Evolutionary conservation across 768 basidiomycete genomes (phyloP).

Genomic region (Lentinula sp.): DNA sequence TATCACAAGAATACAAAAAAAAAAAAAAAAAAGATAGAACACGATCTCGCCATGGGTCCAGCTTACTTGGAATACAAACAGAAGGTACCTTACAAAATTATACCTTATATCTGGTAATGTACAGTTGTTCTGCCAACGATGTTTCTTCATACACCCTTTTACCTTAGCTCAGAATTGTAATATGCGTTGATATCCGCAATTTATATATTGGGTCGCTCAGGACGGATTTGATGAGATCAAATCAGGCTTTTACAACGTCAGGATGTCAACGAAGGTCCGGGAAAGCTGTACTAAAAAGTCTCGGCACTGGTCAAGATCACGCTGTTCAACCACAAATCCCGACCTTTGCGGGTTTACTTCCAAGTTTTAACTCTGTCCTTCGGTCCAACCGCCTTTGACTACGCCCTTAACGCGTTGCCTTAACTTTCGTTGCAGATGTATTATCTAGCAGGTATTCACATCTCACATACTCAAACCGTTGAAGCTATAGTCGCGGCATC

Average conservation of each 20-base stretch:
- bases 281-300: too few species aligned
- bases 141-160: neutral
- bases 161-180: neutral
- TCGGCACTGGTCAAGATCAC: too few species aligned
- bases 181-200: too few species aligned
- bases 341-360: too few species aligned
- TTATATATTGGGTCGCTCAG: too few species aligned
- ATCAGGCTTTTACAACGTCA: too few species aligned
- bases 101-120: slow-evolving; percentile 19
- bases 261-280: too few species aligned
- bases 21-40: too few species aligned
- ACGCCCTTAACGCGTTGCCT: too few species aligned
- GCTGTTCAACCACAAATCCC: too few species aligned
- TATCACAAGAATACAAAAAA: too few species aligned
- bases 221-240: too few species aligned
- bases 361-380: neutral
- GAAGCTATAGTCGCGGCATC: slow-evolving; percentile 11
- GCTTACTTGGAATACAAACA: slow-evolving; percentile 24
- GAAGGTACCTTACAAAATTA: slow-evolving; percentile 20
- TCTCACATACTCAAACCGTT: slow-evolving; percentile 15
- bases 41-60: slow-evolving; percentile 15
- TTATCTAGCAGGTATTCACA: slow-evolving; percentile 18
- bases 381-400: neutral
- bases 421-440: neutral
- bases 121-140: neutral